A percentile compares a stretch with the other conserved stretches of the same genome.
Evolutionary conservation across 2,329 filamentous ascomycete genomes (phyloP).

Genomic region (Aspergillus sp.): DNA sequence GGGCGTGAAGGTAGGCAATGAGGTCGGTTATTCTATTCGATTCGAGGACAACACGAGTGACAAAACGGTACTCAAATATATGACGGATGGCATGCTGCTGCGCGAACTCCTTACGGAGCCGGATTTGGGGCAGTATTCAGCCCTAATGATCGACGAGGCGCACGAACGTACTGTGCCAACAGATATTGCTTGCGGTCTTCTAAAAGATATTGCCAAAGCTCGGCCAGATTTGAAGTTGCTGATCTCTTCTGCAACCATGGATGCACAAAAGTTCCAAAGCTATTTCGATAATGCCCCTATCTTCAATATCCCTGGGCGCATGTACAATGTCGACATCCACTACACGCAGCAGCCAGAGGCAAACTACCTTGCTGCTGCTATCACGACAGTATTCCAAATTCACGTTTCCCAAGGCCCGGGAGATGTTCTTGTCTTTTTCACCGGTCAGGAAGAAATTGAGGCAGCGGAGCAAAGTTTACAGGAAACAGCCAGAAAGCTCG

Average conservation of each 20-base stretch:
- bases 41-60: slow-evolving; percentile 92
- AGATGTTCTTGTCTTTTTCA: slow-evolving; percentile 92
- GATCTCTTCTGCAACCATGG: slow-evolving; percentile 92
- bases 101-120: slow-evolving; percentile 89
- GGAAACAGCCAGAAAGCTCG: slow-evolving; percentile 84
- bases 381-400: slow-evolving; percentile 93
- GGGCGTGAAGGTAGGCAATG: slow-evolving; percentile 82
- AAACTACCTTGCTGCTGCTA: slow-evolving; percentile 86
- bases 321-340: slow-evolving; percentile 87
- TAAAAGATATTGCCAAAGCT: slow-evolving; percentile 83
- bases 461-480: slow-evolving; percentile 78
- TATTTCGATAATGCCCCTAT: slow-evolving; percentile 94
- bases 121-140: slow-evolving; percentile 76
- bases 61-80: slow-evolving; percentile 90
- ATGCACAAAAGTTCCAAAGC: slow-evolving; percentile 84
- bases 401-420: slow-evolving; percentile 82
- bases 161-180: slow-evolving; percentile 92
- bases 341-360: slow-evolving; percentile 89
- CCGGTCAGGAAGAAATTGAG: slow-evolving; percentile 95
- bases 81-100: slow-evolving; percentile 95
- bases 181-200: slow-evolving; percentile 81
- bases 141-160: slow-evolving; percentile 94
- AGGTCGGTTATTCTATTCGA: slow-evolving; percentile 91
- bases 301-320: slow-evolving; percentile 88
- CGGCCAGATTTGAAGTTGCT: slow-evolving; percentile 84